These are phyloP conservation scores for Brassica incana DNA, from an alignment of 345 rosid species.

Conservation along the genomic window DNA sequence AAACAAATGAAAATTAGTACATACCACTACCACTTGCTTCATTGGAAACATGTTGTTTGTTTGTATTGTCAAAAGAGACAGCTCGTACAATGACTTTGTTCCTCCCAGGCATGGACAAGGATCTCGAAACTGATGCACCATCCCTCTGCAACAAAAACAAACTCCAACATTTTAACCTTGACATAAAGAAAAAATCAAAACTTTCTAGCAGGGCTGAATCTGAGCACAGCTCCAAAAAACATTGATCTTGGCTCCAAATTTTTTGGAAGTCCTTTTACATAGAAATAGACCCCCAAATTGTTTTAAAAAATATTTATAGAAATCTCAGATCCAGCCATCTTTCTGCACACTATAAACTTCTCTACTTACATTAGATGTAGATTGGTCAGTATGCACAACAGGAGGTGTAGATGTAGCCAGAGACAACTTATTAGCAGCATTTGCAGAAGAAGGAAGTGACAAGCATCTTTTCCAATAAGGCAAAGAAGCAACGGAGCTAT, in stretches of 20 bases:
- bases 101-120: slow-evolving; percentile 69
- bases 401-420: slow-evolving; percentile 50
- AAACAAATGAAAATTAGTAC: neutral
- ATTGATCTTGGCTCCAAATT: too few relatives aligned
- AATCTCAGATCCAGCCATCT: too few relatives aligned
- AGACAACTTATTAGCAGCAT: slow-evolving; percentile 60
- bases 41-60: slow-evolving; percentile 36
- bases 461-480: slow-evolving; percentile 69
- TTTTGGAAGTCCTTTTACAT: too few relatives aligned
- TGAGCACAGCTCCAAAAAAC: too few relatives aligned
- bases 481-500: slow-evolving; percentile 35
- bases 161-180: neutral
- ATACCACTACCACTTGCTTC: slow-evolving; percentile 47
- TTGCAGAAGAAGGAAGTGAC: slow-evolving; percentile 71
- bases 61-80: slow-evolving; percentile 54
- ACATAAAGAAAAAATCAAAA: neutral
- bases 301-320: too few relatives aligned
- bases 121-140: slow-evolving; percentile 65
- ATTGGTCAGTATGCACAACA: slow-evolving; percentile 52
- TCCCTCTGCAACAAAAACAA: slow-evolving; percentile 58
- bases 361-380: slow-evolving; percentile 46
- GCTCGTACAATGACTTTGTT: slow-evolving; percentile 80
- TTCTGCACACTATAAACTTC: neutral
- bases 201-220: neutral
- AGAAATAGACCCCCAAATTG: too few relatives aligned